Evolutionary conservation across 345 rosid genomes (phyloP), one percentile per base, ranked within the genome.

Genomic region (Sonneratia alba): DNA sequence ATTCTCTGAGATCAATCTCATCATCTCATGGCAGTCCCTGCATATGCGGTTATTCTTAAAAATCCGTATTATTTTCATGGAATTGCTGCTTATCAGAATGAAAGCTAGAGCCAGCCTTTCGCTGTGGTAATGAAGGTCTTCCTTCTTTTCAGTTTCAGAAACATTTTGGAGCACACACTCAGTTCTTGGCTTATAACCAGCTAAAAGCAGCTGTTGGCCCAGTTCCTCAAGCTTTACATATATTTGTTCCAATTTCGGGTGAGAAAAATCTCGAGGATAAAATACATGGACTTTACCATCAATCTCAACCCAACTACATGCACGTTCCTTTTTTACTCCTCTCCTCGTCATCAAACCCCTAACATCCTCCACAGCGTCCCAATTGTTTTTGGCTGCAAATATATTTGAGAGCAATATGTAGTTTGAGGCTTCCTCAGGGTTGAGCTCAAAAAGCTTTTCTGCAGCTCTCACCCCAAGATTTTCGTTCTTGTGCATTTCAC

Each of bases 351-450:
- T 70, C 72, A 70, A 70, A n/a, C 63, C 59, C 22, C 64, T 51
- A 21, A 70, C 72, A 32, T 51, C 36, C 38, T 21, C n/a, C 37
- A 70, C 61, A 56, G 38, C 13, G 16, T 36, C 42, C 72, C 63
- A 36, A 51, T 40, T 32, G 6, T 38, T 38, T 15, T 53, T 42
- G 13, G 72, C 19, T 15, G 72, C 72, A 70, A 70, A 70, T 9
- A 70, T 53, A 24, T 70, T 70, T 4, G 72, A 51, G 16, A 70
- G 42, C 38, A 70, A 34, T 53, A 70, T 38, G 38, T 70, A 70
- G 36, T 70, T 70, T 70, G 64, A 24, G 14, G 72, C 72, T 70
- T 70, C 63, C 45, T 70, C 72, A 34, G 72, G 72, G 51, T 70
- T n/a, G 62, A 70, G 72, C 32, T 70, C 36, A 24, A 70, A 51